Conservation (phyloP, 805 yeast genomes). For the Trichomonascus vanleenenianus region DNA sequence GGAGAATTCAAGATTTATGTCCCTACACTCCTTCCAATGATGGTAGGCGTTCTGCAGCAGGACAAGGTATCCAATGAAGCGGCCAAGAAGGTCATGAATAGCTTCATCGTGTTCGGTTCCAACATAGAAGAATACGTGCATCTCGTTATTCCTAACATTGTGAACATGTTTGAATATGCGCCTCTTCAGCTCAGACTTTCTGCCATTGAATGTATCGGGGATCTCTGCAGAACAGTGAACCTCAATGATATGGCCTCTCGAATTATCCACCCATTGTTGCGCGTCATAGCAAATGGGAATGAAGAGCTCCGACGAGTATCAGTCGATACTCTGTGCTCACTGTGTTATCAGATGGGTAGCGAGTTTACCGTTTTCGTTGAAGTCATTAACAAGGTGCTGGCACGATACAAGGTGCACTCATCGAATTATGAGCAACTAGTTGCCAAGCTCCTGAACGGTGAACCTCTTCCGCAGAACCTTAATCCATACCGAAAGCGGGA, state of each 20-base stretch:
- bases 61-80: conserved; percentile 44
- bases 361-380: conserved; percentile 86
- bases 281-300: conserved; percentile 47
- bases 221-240: conserved; percentile 61
- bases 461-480: conserved; percentile 74
- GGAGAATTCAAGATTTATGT: conserved; percentile 86
- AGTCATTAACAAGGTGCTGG: conserved; percentile 53
- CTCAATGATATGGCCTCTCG: conserved; percentile 85
- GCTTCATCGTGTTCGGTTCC: conserved; percentile 79
- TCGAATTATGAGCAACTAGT: conserved; percentile 76
- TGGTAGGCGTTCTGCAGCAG: conserved; percentile 68
- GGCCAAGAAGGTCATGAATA: conserved; percentile 65
- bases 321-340: conserved; percentile 67
- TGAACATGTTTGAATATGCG: conserved; percentile 70
- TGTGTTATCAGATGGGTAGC: conserved; percentile 70
- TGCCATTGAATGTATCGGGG: conserved; percentile 78
- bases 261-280: conserved; percentile 74
- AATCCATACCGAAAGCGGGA: conserved; percentile 41
- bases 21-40: conserved; percentile 66
- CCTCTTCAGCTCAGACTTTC: conserved; percentile 51
- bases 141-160: conserved; percentile 78
- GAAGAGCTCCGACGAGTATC: conserved; percentile 59
- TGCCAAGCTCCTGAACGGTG: conserved; percentile 68
- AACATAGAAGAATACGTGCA: conserved; percentile 86
- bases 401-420: conserved; percentile 58